phyloP scores from a whole-genome alignment of 2,329 filamentous ascomycete species.

The Alternaria sp. region DNA sequence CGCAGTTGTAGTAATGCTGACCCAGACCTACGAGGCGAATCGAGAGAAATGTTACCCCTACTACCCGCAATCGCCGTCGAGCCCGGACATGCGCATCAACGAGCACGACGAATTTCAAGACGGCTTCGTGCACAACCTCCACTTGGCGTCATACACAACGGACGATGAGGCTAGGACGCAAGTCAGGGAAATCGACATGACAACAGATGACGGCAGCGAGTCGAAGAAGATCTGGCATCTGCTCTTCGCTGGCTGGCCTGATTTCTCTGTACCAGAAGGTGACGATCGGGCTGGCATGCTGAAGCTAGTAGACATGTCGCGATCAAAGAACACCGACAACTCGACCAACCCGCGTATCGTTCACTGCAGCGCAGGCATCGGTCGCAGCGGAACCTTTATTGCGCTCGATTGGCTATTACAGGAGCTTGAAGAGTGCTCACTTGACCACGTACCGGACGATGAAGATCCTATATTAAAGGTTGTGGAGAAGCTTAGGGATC shows the following conservation, averaged over 20 bases:
- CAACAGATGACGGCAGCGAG: constrained; percentile 55
- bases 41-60: constrained; percentile 89
- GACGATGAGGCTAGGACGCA: constrained; percentile 70
- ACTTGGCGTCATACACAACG: constrained; percentile 63
- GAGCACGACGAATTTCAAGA: constrained; percentile 71
- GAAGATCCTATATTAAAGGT: constrained; percentile 78
- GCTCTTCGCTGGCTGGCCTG: constrained; percentile 87
- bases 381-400: constrained; percentile 94
- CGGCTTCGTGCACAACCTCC: constrained; percentile 72
- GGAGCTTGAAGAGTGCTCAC: constrained; percentile 77
- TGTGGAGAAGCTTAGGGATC: constrained; percentile 81
- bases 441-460: constrained; percentile 61
- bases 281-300: constrained; percentile 74
- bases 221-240: constrained; percentile 81
- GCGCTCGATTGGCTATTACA: constrained; percentile 89
- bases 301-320: constrained; percentile 72
- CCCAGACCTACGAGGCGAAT: constrained; percentile 80
- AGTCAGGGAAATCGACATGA: constrained; percentile 73
- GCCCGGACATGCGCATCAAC: constrained; percentile 63
- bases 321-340: constrained; percentile 61
- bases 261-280: constrained; percentile 81
- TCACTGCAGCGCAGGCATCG: constrained; percentile 84
- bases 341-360: constrained; percentile 74
- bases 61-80: constrained; percentile 66
- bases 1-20: constrained; percentile 93